Evolutionary conservation across 2,329 filamentous ascomycete species (phyloP).

Genomic region (Xylaria multiplex): DNA sequence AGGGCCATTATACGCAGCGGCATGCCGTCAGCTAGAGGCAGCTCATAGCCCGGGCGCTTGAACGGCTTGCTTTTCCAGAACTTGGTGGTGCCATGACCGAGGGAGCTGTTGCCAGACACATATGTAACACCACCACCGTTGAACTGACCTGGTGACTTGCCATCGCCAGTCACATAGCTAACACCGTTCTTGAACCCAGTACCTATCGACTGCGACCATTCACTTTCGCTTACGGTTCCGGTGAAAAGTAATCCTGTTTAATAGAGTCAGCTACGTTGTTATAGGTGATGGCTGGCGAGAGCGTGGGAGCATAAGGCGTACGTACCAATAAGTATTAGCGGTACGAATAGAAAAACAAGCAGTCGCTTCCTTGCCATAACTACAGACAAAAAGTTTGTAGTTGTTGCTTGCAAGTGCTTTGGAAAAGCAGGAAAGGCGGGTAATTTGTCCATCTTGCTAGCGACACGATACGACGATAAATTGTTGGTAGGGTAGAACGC

Average conservation of each 20-base stretch:
- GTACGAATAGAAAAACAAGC: conserved; percentile 44
- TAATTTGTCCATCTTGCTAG: conserved; percentile 44
- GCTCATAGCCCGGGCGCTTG: conserved; percentile 46
- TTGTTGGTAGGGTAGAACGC: conserved; percentile 26
- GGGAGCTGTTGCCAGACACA: conserved; percentile 43
- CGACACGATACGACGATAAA: conserved; percentile 3
- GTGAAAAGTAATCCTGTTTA: conserved; percentile 44
- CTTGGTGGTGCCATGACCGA: conserved; percentile 40
- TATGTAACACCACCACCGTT: conserved; percentile 41
- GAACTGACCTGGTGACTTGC: conserved; percentile 21
- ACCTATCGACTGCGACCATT: conserved; percentile 46
- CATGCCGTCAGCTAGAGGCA: conserved; percentile 48
- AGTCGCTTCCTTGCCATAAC: conserved; percentile 45
- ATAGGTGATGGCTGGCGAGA: background rate
- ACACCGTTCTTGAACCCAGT: conserved; percentile 46
- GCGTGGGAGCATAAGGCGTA: conserved; percentile 27
- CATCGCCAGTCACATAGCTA: conserved; percentile 39
- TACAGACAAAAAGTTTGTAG: conserved; percentile 40
- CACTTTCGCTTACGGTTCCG: conserved; percentile 43
- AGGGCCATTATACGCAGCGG: conserved; percentile 50
- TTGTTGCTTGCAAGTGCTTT: conserved; percentile 36
- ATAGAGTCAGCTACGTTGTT: conserved; percentile 27
- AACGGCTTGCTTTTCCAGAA: conserved; percentile 46
- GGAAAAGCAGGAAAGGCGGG: conserved; percentile 40
- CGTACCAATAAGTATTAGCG: conserved; percentile 45